Evolutionary conservation across 78 protist species (phyloP).

Genomic region (Dictyostelium discoideum): dicty_2.7 NC_007091.3:1124001-1124500

Average conservation of each 20-base stretch:
- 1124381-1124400: constrained; percentile 11
- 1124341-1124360: background rate
- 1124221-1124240: background rate
- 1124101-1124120: constrained; percentile 14
- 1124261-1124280: background rate
- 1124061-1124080: background rate
- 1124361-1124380: background rate
- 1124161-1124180: constrained; percentile 24
- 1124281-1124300: background rate
- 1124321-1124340: background rate
- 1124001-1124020: background rate
- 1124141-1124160: constrained; percentile 19
- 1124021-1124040: background rate
- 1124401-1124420: constrained; percentile 22
- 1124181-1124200: background rate
- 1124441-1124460: constrained; percentile 8
- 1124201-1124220: background rate
- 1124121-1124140: constrained; percentile 4
- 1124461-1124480: no score
- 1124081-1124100: background rate
- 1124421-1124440: constrained; percentile 8
- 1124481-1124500: background rate
- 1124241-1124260: background rate
- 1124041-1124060: constrained; percentile 34
- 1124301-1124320: background rate